phyloP scores from a whole-genome alignment of 768 basidiomycete genomes.

The Mycena chlorophos region DNA sequence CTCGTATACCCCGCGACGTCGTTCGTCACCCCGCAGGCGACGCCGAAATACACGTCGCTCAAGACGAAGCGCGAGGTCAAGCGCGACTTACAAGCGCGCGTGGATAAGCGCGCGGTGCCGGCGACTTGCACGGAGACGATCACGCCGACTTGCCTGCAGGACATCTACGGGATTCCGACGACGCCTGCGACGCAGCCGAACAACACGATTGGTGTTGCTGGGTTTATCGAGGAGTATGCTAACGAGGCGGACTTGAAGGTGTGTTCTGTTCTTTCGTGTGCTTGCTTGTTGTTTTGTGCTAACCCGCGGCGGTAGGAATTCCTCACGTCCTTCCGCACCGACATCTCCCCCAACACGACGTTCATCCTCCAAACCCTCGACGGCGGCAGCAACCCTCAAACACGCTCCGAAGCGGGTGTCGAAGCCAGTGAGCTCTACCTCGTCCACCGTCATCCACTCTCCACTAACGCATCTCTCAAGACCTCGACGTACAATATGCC shows the following conservation, averaged over 20 bases:
- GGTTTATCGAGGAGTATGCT: conserved; percentile 23
- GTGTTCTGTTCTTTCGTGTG: conserved; percentile 8
- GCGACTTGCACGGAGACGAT: conserved; percentile 21
- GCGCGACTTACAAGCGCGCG: too few species aligned
- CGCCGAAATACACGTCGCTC: too few species aligned
- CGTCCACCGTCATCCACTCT: conserved; percentile 9
- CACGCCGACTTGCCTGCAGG: conserved; percentile 28
- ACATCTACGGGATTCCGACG: conserved; percentile 27
- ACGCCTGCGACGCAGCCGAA: conserved; percentile 19
- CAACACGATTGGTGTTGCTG: conserved; percentile 25
- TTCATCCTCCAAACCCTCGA: conserved; percentile 26
- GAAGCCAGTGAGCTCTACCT: too few species aligned
- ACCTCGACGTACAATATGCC: conserved; percentile 30
- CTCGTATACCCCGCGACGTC: too few species aligned
- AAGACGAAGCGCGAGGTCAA: too few species aligned
- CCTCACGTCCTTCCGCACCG: conserved; percentile 23
- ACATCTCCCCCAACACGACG: conserved; percentile 25
- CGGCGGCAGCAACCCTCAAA: conserved; percentile 30
- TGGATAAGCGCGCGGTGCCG: conserved; percentile 13
- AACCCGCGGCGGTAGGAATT: conserved; percentile 17
- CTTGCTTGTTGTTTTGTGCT: not conserved
- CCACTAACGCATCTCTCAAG: conserved; percentile 7
- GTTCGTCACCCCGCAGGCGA: too few species aligned
- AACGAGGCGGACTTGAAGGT: conserved; percentile 9
- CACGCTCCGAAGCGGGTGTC: conserved; percentile 19